Evolutionary conservation across 352 stramenopile genomes (phyloP), one percentile per base, ranked within the genome.

Genomic region (Phytophthora tentaculata): DNA sequence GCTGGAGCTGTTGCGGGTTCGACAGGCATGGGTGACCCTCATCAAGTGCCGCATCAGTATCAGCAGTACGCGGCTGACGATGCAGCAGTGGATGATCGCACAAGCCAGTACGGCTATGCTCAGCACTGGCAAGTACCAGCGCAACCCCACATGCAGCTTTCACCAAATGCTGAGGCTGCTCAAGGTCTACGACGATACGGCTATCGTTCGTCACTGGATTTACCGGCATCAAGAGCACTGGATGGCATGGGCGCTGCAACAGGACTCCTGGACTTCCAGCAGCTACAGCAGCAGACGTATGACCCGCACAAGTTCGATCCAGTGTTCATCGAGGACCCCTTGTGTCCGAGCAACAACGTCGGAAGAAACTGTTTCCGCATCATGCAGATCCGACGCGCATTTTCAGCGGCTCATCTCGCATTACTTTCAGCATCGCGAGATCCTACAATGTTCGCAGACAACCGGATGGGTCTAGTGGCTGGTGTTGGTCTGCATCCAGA

Each of bases 331-430:
- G 95, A 98, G 72, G 96, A 99, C 71, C 96, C 95, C 4, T 71
- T 99, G 17, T 92, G 88, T 23, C 77, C 89, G 9, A 95, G 87
- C 56, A 99, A 99, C 79, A 99, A 99, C 66, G 95, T 99, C 24
- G 95, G 95, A 16, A 80, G 96, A 51, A 99, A 99, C 71, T 95
- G 95, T 48, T 99, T 99, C 71, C 89, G 96, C 47, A 98, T 98
- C 70, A 94, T 88, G 58, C 84, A 96, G 60, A 96, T 97, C 29
- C 82, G 88, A 13, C 83, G 88, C 0, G 84, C 88, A 4, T 92
- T 96, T 28, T 82, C 86, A 12, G 75, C 80, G n/a, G 88, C 85
- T 47, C 88, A 92, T 59, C 72, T 83, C 35, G 87, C 83, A 39
- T 67, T 96, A 10, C 84, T 91, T 69, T 67, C 79, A 0, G 84